Base-by-base conservation (phyloP, 176 grass and related monocot genomes). In the Hordeum marinum region DNA sequence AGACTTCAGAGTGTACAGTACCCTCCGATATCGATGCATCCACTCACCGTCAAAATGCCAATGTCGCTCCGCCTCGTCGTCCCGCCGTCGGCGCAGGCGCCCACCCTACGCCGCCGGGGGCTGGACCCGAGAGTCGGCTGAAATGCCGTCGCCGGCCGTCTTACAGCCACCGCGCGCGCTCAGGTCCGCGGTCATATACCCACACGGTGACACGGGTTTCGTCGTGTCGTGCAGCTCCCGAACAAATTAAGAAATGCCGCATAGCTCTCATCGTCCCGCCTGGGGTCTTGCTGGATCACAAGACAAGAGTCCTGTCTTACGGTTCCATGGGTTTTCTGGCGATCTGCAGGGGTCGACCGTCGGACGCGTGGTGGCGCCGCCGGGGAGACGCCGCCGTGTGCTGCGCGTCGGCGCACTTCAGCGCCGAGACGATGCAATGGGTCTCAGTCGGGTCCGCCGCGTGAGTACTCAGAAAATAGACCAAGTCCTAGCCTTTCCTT, bases 361-460 rank as follows among this genome's bases (percentile, higher is more conserved):
- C 63, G 34, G 40, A 0, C 21, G 3, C 0, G 37, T 72, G 46
- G 75, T 40, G 79, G 85, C 63, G 79, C 60, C 36, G 79, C 60
- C 62, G 65, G 25, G 72, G 25, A 5, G 55, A 31, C n/a, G 71
- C 57, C 1, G 45, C 54, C 14, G 60, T 92, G 25, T 89, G 90
- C 77, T 88, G 80, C 54, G 18, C 77, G 40, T 21, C 77, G 46
- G 48, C 68, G 55, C 70, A 79, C 9, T 11, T 81, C 40, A 73
- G 21, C 74, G 15, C 72, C 25, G 80, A 26, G 32, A 64, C 54
- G 39, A 39, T 92, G 65, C 92, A 78, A 50, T 92, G 88, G 90
- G 40, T 41, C 37, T 94, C 80, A n/a, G 46, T 82, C 15, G 57
- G 68, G 52, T 77, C 91, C 8, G 29, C 90, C 24, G 94, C 72